Evolutionary conservation across 1,284 basidiomycete genomes (phyloP).

Genomic region (Ceratobasidium sp.): DNA sequence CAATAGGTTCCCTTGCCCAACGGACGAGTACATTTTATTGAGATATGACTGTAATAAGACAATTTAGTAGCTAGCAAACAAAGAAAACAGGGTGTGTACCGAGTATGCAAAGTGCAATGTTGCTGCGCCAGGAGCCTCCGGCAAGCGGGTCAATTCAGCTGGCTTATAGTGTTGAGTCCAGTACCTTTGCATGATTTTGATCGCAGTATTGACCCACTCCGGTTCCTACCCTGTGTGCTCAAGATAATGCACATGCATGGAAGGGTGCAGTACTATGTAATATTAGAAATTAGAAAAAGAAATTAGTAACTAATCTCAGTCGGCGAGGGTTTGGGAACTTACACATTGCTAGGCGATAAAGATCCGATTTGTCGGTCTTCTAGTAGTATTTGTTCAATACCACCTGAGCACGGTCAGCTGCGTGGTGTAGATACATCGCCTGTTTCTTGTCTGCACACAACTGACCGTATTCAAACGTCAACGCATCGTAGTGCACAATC

Average conservation of each 20-base stretch:
- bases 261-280: conserved; percentile 12
- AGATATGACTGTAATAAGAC: conserved; percentile 6
- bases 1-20: background rate
- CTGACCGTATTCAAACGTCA: background rate
- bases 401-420: background rate
- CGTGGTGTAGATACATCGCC: background rate
- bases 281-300: background rate
- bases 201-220: background rate
- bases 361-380: background rate
- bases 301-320: too few species aligned
- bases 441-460: background rate
- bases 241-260: background rate
- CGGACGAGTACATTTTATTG: background rate
- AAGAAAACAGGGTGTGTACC: background rate
- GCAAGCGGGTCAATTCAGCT: background rate
- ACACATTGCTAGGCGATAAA: background rate
- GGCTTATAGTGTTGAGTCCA: conserved; percentile 2
- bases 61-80: background rate
- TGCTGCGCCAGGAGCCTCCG: too few species aligned
- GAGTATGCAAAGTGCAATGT: conserved; percentile 12
- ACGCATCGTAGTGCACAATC: conserved; percentile 9
- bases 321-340: background rate
- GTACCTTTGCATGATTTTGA: background rate
- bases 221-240: background rate
- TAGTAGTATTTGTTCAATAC: background rate